phyloP scores from a whole-genome alignment of 1,139 yeast genomes.

The Magnusiomyces tetraspermus region DNA sequence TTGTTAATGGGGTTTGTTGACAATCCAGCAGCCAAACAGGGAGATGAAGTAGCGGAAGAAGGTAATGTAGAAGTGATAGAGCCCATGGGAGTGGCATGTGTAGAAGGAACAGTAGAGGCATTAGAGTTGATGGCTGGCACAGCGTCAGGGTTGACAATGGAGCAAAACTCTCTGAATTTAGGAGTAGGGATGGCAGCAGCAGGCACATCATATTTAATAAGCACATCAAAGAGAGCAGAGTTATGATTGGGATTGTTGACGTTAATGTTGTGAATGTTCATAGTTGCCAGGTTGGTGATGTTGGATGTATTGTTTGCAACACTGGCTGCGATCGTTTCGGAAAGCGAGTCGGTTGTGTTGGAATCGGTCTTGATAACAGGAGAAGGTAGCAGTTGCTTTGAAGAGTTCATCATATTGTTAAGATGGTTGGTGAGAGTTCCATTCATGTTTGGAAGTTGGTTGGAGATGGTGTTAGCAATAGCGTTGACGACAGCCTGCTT shows the following conservation, averaged over 20 bases:
- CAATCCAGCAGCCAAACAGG: neutral
- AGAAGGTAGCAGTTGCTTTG: neutral
- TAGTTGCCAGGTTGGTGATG: neutral
- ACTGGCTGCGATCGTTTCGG: no score
- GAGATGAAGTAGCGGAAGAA: neutral
- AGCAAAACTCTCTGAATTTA: neutral
- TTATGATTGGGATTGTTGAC: neutral
- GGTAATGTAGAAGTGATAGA: no score
- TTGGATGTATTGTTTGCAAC: no score
- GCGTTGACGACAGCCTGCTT: neutral
- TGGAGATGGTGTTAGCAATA: neutral
- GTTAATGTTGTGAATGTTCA: neutral
- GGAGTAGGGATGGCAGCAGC: neutral
- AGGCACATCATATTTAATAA: neutral
- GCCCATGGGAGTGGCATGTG: neutral
- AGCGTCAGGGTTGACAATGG: neutral
- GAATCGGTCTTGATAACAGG: neutral
- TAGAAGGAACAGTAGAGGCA: neutral
- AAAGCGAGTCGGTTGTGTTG: neutral
- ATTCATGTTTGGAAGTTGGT: neutral
- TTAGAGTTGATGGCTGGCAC: neutral
- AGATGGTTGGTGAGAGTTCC: neutral
- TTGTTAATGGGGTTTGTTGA: neutral
- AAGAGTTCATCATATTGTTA: neutral
- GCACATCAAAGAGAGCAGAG: neutral